Percentiles rank a stretch among this genome's conserved stretches.
Conservation (phyloP, 2,329 filamentous ascomycete genomes). For the Westerdykella sp. region DNA sequence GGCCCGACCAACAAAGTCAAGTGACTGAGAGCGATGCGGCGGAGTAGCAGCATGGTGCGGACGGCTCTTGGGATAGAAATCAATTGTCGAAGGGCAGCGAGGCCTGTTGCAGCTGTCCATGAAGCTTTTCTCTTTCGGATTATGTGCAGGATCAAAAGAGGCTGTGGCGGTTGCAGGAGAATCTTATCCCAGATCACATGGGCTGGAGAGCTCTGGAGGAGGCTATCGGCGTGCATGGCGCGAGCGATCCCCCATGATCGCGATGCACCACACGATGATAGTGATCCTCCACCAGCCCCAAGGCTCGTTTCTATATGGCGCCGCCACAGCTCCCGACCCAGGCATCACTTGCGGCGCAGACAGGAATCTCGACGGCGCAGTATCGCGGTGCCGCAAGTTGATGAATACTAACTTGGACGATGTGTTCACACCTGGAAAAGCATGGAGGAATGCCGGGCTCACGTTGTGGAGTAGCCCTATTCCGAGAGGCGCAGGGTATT, state of each 20-base stretch:
- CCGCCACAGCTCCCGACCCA: constrained; percentile 23
- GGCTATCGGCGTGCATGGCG: constrained; percentile 19
- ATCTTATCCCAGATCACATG: constrained; percentile 13
- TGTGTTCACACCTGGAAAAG: constrained; percentile 19
- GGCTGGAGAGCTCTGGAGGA: constrained; percentile 2
- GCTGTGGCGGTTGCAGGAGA: constrained; percentile 24
- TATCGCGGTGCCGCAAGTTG: constrained; percentile 6
- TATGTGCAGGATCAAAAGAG: constrained; percentile 29
- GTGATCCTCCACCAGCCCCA: constrained; percentile 11
- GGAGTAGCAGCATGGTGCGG: constrained; percentile 23
- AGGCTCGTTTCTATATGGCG: constrained; percentile 17
- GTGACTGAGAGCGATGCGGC: constrained; percentile 28
- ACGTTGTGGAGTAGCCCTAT: constrained; percentile 11
- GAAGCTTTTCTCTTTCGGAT: constrained; percentile 26
- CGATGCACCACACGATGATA: constrained; percentile 16
- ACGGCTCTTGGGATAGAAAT: constrained; percentile 24
- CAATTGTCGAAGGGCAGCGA: constrained; percentile 17
- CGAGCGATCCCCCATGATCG: constrained; percentile 14
- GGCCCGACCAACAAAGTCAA: constrained; percentile 35
- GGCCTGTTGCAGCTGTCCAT: constrained; percentile 14
- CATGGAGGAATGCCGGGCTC: constrained; percentile 15
- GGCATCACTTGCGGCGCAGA: constrained; percentile 10
- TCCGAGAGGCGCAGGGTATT: constrained; percentile 14
- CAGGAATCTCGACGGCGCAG: not conserved
- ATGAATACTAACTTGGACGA: constrained; percentile 20